Evolutionary conservation across 164 flowering plant genomes (phyloP).

Genomic region (Magnolia officinalis): DNA sequence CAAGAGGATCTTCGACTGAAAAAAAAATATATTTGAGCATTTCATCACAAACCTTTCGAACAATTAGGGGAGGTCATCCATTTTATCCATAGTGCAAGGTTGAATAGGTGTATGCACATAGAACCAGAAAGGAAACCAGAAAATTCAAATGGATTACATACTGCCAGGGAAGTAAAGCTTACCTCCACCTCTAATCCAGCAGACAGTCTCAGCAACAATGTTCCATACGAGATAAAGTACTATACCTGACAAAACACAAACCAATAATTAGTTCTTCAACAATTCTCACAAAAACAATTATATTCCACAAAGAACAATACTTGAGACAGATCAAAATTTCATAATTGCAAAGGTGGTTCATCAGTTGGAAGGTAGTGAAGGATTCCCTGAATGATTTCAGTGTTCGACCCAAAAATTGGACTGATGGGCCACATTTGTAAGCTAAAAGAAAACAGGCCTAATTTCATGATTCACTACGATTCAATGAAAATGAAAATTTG

Average conservation of each 20-base stretch:
- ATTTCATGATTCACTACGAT: too few relatives aligned
- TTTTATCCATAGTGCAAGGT: background rate
- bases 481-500: too few relatives aligned
- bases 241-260: conserved; percentile 56
- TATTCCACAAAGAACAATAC: background rate
- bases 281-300: background rate
- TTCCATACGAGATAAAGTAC: conserved; percentile 83
- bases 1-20: too few relatives aligned
- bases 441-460: too few relatives aligned
- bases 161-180: conserved; percentile 16
- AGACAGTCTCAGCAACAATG: conserved; percentile 67
- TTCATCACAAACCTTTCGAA: background rate
- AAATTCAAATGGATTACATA: background rate
- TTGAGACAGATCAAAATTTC: background rate
- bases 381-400: too few relatives aligned
- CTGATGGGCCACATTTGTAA: too few relatives aligned
- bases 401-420: too few relatives aligned
- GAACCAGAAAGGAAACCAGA: background rate
- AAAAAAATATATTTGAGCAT: background rate
- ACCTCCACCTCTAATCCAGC: conserved; percentile 95
- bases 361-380: background rate
- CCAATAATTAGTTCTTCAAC: background rate
- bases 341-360: too few relatives aligned
- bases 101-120: background rate
- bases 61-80: background rate